Evolutionary conservation across 441 rosid species (phyloP), one percentile per base, ranked within the genome.

Genomic region (Viola pubescens): DNA sequence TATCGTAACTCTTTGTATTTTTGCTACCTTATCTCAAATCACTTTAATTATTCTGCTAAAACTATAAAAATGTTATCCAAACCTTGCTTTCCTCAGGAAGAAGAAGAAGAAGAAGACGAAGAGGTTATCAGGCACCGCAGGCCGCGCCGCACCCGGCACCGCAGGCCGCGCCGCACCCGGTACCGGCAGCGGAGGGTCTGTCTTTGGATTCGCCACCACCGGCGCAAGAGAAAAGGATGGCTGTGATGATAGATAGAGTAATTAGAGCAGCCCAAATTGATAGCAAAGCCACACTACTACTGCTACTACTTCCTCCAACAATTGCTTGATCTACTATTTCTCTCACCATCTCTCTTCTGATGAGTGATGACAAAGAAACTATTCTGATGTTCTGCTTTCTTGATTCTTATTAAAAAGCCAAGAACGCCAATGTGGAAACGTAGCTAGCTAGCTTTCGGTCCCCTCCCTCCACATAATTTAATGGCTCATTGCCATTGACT

Each of bases 81-180:
- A 6, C 10, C 8, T 43, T 6, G 8, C 7, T 43, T 9, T 16
- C 19, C 19, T 16, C 19, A 1, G 34, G 9, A 48, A 4, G 5
- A 42, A 11, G 7, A 48, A 4, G 5, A 42, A 11, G 7, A 8
- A 6, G 52, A n/a, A 7, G n/a, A 2, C 5, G 9, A 34, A 39
- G 0, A 45, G 4, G 42, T 7, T 6, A 54, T 78, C 56, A 79
- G 1, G 70, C 85, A 46, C 94, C 88, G 60, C 86, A 86, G 26
- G 69, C 82, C 1, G 67, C 75, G 0, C 85, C 82, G 7, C 89
- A 81, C 0, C 67, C 83, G 6, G 74, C 76, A 0, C 86, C 76
- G 0, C 86, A 83, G 10, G 75, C 8, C 6, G 80, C 57, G 37
- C 69, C 76, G 6, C 67, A 55, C 9, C 64, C 63, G 9, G 65